Conservation (phyloP, 495 filamentous ascomycete species). For the Amphirosellinia nigrospora region DNA sequence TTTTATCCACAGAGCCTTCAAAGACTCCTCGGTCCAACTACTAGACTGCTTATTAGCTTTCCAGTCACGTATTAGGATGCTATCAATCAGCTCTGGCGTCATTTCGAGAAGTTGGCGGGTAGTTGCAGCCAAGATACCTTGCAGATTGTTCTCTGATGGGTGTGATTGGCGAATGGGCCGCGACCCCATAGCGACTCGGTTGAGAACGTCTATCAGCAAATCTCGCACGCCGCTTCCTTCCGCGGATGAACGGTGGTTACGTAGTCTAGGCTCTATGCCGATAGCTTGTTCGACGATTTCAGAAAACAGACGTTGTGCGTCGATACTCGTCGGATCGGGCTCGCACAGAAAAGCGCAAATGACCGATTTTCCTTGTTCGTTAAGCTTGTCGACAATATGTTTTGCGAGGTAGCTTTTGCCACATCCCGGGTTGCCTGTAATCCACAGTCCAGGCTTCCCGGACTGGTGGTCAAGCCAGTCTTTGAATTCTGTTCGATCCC, state of each 20-base stretch:
- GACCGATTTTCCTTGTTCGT: not conserved
- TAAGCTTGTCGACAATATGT: not conserved
- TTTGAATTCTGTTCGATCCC: not conserved
- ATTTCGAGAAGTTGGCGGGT: not conserved
- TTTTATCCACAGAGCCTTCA: not conserved
- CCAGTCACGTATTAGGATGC: not conserved
- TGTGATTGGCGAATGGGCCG: not conserved
- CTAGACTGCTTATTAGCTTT: not conserved
- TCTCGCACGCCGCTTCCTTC: not conserved
- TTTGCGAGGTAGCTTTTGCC: not conserved
- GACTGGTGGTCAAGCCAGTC: not conserved
- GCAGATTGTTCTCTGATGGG: not conserved
- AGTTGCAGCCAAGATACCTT: not conserved
- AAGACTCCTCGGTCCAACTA: not conserved
- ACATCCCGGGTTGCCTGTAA: not conserved
- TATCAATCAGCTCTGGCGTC: not conserved
- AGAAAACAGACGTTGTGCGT: not conserved
- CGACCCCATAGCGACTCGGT: not conserved
- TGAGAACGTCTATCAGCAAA: not conserved
- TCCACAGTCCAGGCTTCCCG: not conserved
- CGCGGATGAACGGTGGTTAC: too few species aligned
- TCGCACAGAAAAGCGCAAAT: not conserved
- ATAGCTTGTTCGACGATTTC: not conserved
- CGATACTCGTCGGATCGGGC: not conserved
- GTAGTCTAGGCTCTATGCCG: not conserved